phyloP scores from a whole-genome alignment of 768 basidiomycete genomes.

The Panellus pusillus region DNA sequence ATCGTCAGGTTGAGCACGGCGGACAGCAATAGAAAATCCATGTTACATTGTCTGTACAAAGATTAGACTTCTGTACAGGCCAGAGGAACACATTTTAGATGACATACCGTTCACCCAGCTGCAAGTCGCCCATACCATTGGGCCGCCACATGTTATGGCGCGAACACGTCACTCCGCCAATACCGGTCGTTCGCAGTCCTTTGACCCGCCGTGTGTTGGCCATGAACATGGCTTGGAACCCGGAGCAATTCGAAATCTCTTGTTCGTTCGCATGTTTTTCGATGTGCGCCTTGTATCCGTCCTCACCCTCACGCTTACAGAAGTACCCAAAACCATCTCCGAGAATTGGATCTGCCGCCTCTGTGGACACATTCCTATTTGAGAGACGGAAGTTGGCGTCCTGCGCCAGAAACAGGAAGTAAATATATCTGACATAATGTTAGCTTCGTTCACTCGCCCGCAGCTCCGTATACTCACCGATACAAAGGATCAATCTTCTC shows the following conservation, averaged over 20 bases:
- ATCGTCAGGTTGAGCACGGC: background rate
- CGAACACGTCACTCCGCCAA: no score
- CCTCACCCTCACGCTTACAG: background rate
- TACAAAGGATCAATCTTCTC: background rate
- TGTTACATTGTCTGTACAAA: slow-evolving; percentile 18
- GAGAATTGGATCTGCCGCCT: background rate
- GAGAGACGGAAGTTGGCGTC: no score
- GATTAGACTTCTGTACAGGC: background rate
- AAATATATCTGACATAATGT: background rate
- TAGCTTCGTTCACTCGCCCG: no score
- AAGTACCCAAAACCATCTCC: slow-evolving; percentile 1
- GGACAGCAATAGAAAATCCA: slow-evolving; percentile 19
- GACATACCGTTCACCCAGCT: no score
- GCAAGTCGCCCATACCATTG: no score
- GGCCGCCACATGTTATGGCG: no score
- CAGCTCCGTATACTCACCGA: background rate
- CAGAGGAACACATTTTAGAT: slow-evolving; percentile 4
- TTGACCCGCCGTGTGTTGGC: no score
- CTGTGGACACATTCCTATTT: background rate
- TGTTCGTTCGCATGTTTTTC: background rate
- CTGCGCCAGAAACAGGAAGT: background rate
- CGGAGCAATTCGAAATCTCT: no score
- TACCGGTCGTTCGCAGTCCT: no score
- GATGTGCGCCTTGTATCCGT: background rate
- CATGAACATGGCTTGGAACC: no score